Conservation (phyloP, 1,139 yeast genomes). For the Yamadazyma aaseri region DNA sequence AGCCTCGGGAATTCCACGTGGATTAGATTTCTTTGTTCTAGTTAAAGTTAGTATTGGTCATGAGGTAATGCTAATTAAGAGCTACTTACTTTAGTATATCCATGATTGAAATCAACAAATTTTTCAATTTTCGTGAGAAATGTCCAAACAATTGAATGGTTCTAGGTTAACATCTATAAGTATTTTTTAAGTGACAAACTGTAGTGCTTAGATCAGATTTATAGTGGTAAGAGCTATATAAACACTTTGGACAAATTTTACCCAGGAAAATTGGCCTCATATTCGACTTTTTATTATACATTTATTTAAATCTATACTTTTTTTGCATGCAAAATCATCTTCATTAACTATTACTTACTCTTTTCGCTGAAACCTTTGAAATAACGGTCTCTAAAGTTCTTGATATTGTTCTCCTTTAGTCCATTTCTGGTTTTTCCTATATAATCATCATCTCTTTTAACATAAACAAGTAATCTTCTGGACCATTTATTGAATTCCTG, state of each 20-base stretch:
- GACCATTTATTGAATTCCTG: conserved; percentile 95
- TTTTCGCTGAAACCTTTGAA: conserved; percentile 61
- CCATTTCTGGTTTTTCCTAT: conserved; percentile 58
- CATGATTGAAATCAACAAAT: conserved; percentile 12
- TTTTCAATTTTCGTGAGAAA: conserved; percentile 2
- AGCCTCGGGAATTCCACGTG: conserved; percentile 96
- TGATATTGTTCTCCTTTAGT: conserved; percentile 36
- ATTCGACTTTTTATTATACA: no score
- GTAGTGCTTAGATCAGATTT: no score
- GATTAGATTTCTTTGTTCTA: conserved; percentile 61
- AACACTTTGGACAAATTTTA: no score
- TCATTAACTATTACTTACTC: conserved; percentile 22
- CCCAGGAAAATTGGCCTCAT: no score
- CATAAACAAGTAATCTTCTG: conserved; percentile 77
- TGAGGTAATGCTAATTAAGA: not conserved
- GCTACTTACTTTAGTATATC: conserved; percentile 23
- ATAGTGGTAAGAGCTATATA: no score
- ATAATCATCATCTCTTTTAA: conserved; percentile 58
- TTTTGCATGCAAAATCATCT: not conserved
- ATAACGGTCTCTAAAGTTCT: conserved; percentile 77
- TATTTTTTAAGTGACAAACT: no score
- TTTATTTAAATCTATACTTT: no score
- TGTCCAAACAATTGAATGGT: no score
- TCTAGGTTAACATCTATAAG: no score
- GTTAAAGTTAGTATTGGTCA: conserved; percentile 19